These are phyloP conservation scores for Rugonectria rugulosa DNA, from an alignment of 2,329 filamentous ascomycete genomes.

Conservation along the genomic window DNA sequence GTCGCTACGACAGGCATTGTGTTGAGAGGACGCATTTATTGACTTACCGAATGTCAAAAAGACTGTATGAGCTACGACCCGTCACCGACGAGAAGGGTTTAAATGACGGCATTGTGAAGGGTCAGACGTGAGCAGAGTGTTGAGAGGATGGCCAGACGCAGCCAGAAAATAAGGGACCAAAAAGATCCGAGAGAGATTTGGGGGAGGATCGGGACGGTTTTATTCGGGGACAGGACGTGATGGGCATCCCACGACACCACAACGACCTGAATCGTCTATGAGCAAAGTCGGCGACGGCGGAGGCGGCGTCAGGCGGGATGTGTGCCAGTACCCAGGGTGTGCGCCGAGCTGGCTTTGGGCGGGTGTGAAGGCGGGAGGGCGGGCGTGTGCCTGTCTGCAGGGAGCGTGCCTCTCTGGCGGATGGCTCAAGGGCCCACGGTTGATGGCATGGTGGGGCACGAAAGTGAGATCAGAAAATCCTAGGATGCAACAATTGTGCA, in stretches of 20 bases:
- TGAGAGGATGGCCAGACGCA: slow-evolving; percentile 24
- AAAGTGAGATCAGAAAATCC: slow-evolving; percentile 19
- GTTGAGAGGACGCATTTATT: too few species aligned
- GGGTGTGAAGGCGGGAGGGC: background rate
- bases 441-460: slow-evolving; percentile 22
- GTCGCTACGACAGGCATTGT: background rate
- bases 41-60: slow-evolving; percentile 66
- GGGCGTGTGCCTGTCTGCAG: background rate
- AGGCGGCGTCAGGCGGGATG: slow-evolving; percentile 20
- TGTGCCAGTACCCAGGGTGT: background rate
- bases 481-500: slow-evolving; percentile 14
- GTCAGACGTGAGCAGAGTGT: slow-evolving; percentile 17
- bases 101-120: slow-evolving; percentile 60
- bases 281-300: slow-evolving; percentile 14
- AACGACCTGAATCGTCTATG: slow-evolving; percentile 8
- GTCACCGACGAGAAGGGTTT: slow-evolving; percentile 63
- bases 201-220: slow-evolving; percentile 38
- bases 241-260: slow-evolving; percentile 22
- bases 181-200: slow-evolving; percentile 26
- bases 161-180: slow-evolving; percentile 32
- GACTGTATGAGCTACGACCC: slow-evolving; percentile 58
- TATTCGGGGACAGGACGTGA: slow-evolving; percentile 34
- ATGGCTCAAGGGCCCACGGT: slow-evolving; percentile 1
- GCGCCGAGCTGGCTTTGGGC: slow-evolving; percentile 8
- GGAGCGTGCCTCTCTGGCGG: slow-evolving; percentile 1